Conservation (phyloP, 768 basidiomycete species). For the Lentinula edodes region DNA sequence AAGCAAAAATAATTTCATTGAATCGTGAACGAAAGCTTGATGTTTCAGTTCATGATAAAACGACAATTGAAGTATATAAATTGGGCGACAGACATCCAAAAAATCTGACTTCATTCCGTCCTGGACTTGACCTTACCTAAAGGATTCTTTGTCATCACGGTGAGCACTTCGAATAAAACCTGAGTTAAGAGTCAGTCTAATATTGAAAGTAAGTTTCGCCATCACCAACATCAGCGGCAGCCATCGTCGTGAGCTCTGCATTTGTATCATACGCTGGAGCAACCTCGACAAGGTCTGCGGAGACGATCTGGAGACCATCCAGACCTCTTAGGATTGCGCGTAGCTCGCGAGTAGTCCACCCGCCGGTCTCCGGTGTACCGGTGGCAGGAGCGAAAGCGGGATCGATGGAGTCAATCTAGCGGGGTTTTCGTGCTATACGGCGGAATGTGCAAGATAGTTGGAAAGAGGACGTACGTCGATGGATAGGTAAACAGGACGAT, state of each 20-base stretch:
- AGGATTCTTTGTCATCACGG: conserved; percentile 77
- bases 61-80: not conserved
- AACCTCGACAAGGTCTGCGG: conserved; percentile 81
- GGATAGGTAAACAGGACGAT: conserved; percentile 70
- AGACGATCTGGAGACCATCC: conserved; percentile 71
- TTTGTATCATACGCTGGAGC: conserved; percentile 76
- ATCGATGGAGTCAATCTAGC: conserved; percentile 72
- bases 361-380: conserved; percentile 81
- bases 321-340: conserved; percentile 72
- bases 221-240: conserved; percentile 41
- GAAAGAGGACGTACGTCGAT: conserved; percentile 52
- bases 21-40: too few species aligned
- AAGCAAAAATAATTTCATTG: too few species aligned
- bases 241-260: conserved; percentile 59
- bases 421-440: not conserved
- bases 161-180: conserved; percentile 72
- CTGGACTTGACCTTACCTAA: conserved; percentile 45
- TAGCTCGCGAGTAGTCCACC: conserved; percentile 80
- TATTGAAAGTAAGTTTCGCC: not conserved
- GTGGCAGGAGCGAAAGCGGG: conserved; percentile 81
- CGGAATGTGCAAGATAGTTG: not conserved
- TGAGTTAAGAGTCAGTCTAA: conserved; percentile 17
- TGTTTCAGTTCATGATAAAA: too few species aligned
- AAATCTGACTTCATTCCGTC: not conserved
- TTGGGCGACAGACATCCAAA: not conserved